Conservation (phyloP, 768 basidiomycete genomes). For the Amanita pallidorosea region DNA sequence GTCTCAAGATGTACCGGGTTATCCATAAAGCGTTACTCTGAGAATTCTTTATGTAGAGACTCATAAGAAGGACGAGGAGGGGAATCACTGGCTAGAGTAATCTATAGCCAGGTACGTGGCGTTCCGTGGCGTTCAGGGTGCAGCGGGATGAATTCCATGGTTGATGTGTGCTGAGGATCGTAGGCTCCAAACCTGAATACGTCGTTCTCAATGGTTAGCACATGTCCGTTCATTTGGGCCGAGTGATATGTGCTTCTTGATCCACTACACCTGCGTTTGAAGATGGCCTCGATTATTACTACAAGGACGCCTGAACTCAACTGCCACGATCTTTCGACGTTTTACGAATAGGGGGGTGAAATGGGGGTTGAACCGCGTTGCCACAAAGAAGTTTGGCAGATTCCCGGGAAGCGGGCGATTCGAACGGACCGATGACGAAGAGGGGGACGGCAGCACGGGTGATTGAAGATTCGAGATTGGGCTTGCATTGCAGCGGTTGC, state of each 20-base stretch:
- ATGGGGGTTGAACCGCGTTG: constrained; percentile 42
- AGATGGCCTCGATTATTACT: constrained; percentile 12
- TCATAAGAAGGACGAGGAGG: constrained; percentile 87
- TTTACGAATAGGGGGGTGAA: constrained; percentile 71
- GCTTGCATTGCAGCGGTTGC: too few species aligned
- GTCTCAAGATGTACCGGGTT: constrained; percentile 50
- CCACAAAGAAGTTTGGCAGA: constrained; percentile 29
- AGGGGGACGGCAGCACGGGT: not conserved
- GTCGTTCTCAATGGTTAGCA: constrained; percentile 88
- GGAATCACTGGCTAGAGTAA: constrained; percentile 60
- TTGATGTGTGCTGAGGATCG: constrained; percentile 32
- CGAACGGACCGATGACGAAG: not conserved
- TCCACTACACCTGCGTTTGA: too few species aligned
- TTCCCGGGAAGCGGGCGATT: not conserved
- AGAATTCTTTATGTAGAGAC: constrained; percentile 98
- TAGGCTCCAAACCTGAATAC: constrained; percentile 89
- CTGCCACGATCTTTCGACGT: constrained; percentile 56
- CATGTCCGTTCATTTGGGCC: constrained; percentile 75
- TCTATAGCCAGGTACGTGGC: constrained; percentile 92
- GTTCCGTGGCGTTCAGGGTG: constrained; percentile 34
- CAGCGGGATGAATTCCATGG: too few species aligned
- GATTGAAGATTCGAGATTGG: too few species aligned
- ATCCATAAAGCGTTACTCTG: constrained; percentile 66
- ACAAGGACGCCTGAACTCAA: constrained; percentile 31
- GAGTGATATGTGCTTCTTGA: constrained; percentile 46